A percentile compares a stretch with the other conserved stretches of the same genome.
These are phyloP conservation scores for Chlorophyllum brunneum DNA, from an alignment of 768 basidiomycete genomes.

Conservation along the genomic window DNA sequence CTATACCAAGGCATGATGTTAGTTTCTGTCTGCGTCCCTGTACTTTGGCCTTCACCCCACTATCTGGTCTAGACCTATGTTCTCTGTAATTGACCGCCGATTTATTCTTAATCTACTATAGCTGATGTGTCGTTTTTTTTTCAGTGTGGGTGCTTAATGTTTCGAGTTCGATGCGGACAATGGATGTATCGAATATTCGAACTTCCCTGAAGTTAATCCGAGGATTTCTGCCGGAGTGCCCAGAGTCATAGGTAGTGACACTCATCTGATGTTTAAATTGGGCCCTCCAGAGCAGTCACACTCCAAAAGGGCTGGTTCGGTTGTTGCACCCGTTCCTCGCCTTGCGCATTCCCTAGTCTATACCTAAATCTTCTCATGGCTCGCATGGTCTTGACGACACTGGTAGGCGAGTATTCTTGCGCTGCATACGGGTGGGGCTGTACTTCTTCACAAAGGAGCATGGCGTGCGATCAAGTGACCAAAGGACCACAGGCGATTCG, in stretches of 20 bases:
- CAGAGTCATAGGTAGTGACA: not conserved
- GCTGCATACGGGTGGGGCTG: constrained; percentile 9
- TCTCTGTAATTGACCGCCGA: constrained; percentile 6
- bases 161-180: not conserved
- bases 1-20: constrained; percentile 10
- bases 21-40: not conserved
- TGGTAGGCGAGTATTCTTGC: constrained; percentile 4
- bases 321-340: not conserved
- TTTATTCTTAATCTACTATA: constrained; percentile 10
- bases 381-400: constrained; percentile 12
- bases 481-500: constrained; percentile 19
- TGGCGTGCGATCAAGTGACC: constrained; percentile 32
- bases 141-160: not conserved
- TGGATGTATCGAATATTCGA: not conserved
- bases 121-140: not conserved
- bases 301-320: constrained; percentile 7
- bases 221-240: too few relatives aligned
- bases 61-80: constrained; percentile 9
- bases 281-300: not conserved
- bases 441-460: constrained; percentile 10
- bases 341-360: not conserved
- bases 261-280: not conserved
- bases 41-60: not conserved
- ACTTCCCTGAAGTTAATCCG: too few relatives aligned
- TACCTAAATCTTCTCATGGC: not conserved